Percentiles rank a stretch among this genome's conserved stretches.
Evolutionary conservation across 176 grass and related monocot genomes (phyloP).

Genomic region (Oryza glumipatula): DNA sequence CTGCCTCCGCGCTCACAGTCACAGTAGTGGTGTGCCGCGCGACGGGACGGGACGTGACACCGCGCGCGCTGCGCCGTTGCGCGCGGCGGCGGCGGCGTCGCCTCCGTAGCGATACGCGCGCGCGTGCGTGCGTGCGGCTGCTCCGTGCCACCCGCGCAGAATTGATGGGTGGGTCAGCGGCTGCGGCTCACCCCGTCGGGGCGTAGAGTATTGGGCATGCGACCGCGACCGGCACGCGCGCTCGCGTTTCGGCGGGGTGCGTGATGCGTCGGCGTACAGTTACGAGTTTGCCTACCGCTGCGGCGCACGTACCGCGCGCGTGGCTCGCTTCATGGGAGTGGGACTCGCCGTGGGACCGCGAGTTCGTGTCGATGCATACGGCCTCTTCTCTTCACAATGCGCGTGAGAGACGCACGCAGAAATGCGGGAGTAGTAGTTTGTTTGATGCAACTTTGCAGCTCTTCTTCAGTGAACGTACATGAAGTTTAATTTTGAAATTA

Average conservation of each 20-base stretch:
- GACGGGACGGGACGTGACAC: conserved; percentile 25
- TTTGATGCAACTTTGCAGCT: too few species aligned
- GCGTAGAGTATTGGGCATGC: neutral
- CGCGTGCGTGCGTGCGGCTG: neutral
- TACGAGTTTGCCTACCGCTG: neutral
- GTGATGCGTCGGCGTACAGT: neutral
- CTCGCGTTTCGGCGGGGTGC: too few species aligned
- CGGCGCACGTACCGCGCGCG: too few species aligned
- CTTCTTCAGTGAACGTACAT: too few species aligned
- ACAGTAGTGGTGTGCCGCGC: neutral
- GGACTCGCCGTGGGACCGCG: neutral
- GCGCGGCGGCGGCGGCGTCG: too few species aligned
- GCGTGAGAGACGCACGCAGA: too few species aligned
- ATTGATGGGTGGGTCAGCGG: neutral
- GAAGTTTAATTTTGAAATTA: too few species aligned
- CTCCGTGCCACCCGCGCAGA: neutral
- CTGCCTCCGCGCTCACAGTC: neutral
- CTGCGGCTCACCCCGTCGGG: too few species aligned
- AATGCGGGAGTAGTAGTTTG: too few species aligned
- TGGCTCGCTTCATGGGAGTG: neutral
- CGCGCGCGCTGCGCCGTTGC: too few species aligned
- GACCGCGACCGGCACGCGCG: neutral
- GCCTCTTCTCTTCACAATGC: too few species aligned
- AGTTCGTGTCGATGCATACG: neutral
- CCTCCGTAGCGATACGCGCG: too few species aligned